Conservation (phyloP, 257 asterid genomes). For the Cordia subcordata region DNA sequence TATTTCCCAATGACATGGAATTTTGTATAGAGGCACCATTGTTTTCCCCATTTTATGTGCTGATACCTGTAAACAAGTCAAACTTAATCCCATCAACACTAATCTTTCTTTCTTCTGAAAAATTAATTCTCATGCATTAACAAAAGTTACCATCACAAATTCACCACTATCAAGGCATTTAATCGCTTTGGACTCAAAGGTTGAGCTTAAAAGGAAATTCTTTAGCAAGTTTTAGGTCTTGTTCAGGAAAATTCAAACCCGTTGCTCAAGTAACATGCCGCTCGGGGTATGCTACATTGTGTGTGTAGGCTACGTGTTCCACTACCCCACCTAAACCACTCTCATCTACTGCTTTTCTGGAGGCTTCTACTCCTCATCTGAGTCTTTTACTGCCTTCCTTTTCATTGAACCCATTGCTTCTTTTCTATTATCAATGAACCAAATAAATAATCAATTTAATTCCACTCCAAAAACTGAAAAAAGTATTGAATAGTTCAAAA, state of each 20-base stretch:
- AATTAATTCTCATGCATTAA: background rate
- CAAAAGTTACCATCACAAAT: slow-evolving; percentile 72
- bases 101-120: background rate
- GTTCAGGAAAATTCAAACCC: slow-evolving; percentile 24
- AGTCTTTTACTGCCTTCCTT: slow-evolving; percentile 55
- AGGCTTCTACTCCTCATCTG: slow-evolving; percentile 29
- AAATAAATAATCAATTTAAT: no score
- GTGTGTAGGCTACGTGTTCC: slow-evolving; percentile 74
- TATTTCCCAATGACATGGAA: slow-evolving; percentile 76
- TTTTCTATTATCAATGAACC: background rate
- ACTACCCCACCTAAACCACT: slow-evolving; percentile 31
- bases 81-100: slow-evolving; percentile 1
- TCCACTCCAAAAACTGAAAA: no score
- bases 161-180: slow-evolving; percentile 71
- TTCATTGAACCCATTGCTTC: slow-evolving; percentile 64
- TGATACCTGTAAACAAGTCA: slow-evolving; percentile 76
- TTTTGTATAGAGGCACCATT: slow-evolving; percentile 87
- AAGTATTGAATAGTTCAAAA: no score
- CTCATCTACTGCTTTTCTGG: slow-evolving; percentile 58
- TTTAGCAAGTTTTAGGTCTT: slow-evolving; percentile 53
- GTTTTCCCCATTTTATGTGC: slow-evolving; percentile 99
- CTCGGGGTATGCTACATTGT: slow-evolving; percentile 79
- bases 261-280: slow-evolving; percentile 45
- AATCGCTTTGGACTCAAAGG: slow-evolving; percentile 87
- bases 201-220: slow-evolving; percentile 76